Evolutionary conservation across 108 stramenopile species (phyloP), one percentile per base, ranked within the genome.

Genomic region (Skeletonema menzelii): DNA sequence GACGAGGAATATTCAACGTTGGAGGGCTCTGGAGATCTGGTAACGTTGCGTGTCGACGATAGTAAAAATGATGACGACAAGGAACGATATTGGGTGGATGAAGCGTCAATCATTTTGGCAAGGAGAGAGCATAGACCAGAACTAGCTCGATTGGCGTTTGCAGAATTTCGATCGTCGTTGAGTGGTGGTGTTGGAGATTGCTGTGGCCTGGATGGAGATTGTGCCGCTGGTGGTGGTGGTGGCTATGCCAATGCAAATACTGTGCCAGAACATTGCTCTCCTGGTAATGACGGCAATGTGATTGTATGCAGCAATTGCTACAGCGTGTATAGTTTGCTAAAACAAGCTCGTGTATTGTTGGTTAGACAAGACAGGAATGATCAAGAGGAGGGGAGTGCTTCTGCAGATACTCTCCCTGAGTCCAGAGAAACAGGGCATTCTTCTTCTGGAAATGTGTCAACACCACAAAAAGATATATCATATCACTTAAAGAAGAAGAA

Each of bases 41-140:
- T 76, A 65, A 63, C 69, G 30, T 66, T 81, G 66, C 59, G 62
- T 35, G 59, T 60, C 17, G 38, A 44, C 15, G n/a, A 31, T 8
- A 49, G 40, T 32, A 32, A 27, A n/a, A 8, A 27, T 63, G 47
- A 17, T 7, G 19, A 59, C 30, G 37, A 19, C 15, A 19, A 19
- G 24, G 40, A 28, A 46, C 49, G 63, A 8, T 77, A 31, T 44
- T 79, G 78, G 66, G 27, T 79, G 8, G 49, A 79, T 58, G 55
- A 34, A 3, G 71, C 68, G 17, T 47, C 47, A 17, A 30, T 79
- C 5, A 60, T 32, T 34, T 79, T 72, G 59, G 70, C 67, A 14
- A 81, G 68, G 64, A 76, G 38, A 63, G 80, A 81, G 35, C 75
- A 81, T 76, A 69, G 80, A 46, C 80, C 80, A 17, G 74, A 76